Conservation (phyloP, 306 rosid genomes). For the Cucurbita argyrosperma region DNA sequence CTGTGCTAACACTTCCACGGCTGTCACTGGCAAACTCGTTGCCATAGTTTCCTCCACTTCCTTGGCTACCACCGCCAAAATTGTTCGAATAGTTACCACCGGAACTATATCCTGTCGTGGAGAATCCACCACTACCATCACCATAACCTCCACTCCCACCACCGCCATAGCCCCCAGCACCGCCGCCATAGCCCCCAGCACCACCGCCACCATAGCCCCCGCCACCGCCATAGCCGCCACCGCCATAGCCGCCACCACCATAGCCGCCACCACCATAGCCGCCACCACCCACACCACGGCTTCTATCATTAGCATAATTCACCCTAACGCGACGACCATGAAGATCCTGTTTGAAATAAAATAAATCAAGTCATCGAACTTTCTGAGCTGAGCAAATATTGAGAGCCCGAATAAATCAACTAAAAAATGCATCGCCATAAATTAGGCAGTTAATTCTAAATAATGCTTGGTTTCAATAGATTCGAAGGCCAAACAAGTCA, state of each 20-base stretch:
- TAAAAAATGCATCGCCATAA: not conserved
- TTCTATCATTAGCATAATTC: constrained; percentile 68
- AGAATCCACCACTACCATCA: constrained; percentile 7
- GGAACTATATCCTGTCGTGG: constrained; percentile 17
- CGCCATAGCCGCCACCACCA: not conserved
- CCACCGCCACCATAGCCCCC: constrained; percentile 11
- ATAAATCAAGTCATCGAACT: not conserved
- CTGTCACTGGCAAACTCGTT: constrained; percentile 4
- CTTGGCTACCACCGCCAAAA: constrained; percentile 17
- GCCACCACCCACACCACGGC: constrained; percentile 27
- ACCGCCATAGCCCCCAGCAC: constrained; percentile 12
- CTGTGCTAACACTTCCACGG: constrained; percentile 1
- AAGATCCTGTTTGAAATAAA: constrained; percentile 42
- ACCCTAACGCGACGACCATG: constrained; percentile 74
- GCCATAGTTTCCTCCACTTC: constrained; percentile 18
- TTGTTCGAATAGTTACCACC: constrained; percentile 24
- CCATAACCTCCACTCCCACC: constrained; percentile 14
- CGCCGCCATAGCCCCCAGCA: constrained; percentile 6
- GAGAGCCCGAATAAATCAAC: not conserved
- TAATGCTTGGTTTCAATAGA: not conserved
- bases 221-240: constrained; percentile 2
- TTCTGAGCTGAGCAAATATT: not conserved
- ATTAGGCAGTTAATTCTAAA: not conserved
- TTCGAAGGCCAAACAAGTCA: not conserved
- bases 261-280: not conserved